Evolutionary conservation across 495 filamentous ascomycete species (phyloP).

Genomic region (Aspergillus baeticus): DNA sequence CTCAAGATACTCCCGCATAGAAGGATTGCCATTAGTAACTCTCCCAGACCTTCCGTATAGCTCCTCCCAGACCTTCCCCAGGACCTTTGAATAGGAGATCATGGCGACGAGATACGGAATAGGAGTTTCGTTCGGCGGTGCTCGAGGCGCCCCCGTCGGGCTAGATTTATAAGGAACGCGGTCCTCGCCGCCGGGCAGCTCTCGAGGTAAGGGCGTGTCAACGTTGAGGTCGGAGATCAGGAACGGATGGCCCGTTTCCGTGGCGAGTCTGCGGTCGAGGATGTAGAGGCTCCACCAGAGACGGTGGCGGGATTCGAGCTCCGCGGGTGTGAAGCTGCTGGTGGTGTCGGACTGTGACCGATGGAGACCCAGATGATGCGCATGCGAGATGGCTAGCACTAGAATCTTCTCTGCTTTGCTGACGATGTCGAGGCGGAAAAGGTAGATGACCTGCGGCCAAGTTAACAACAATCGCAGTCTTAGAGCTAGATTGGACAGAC

Average conservation of each 20-base stretch:
- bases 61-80: constrained; percentile 30
- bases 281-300: constrained; percentile 30
- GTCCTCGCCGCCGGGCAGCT: constrained; percentile 18
- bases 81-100: constrained; percentile 22
- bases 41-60: constrained; percentile 18
- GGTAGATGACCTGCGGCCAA: constrained; percentile 21
- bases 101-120: constrained; percentile 25
- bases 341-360: constrained; percentile 16
- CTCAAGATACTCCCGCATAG: not conserved
- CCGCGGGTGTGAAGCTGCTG: constrained; percentile 14
- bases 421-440: constrained; percentile 29
- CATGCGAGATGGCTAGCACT: constrained; percentile 26
- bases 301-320: constrained; percentile 22
- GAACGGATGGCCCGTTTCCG: constrained; percentile 29
- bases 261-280: constrained; percentile 25
- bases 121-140: not conserved
- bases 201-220: constrained; percentile 21
- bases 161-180: too few relatives aligned
- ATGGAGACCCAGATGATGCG: constrained; percentile 28
- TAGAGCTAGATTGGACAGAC: constrained; percentile 11
- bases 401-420: constrained; percentile 29
- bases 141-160: too few relatives aligned
- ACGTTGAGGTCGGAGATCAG: constrained; percentile 29
- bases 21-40: constrained; percentile 13
- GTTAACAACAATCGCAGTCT: not conserved